These are phyloP conservation scores for Taphrina wiesneri DNA, from an alignment of 1,139 yeast genomes.

Conservation along the genomic window DNA sequence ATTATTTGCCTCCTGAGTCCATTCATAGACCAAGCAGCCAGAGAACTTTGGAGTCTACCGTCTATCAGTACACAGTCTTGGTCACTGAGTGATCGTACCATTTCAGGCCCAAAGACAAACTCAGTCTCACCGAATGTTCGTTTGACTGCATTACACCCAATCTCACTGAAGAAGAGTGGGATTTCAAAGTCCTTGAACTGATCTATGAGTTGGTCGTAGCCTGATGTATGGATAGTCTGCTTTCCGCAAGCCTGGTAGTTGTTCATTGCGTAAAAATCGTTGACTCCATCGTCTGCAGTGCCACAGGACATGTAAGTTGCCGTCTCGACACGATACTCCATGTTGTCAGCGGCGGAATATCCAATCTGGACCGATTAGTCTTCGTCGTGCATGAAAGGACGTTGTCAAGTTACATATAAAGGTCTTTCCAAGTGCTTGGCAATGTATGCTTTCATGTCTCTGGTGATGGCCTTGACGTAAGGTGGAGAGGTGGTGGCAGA, in stretches of 20 bases:
- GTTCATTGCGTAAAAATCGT: slow-evolving; percentile 90
- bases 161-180: slow-evolving; percentile 88
- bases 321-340: slow-evolving; percentile 66
- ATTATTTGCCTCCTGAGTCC: slow-evolving; percentile 80
- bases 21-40: slow-evolving; percentile 93
- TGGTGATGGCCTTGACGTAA: slow-evolving; percentile 82
- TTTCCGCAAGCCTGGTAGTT: slow-evolving; percentile 62
- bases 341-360: slow-evolving; percentile 87
- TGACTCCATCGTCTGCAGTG: slow-evolving; percentile 42
- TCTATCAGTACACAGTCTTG: background rate
- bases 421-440: slow-evolving; percentile 60
- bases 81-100: slow-evolving; percentile 47
- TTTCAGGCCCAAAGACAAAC: slow-evolving; percentile 66
- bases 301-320: slow-evolving; percentile 81
- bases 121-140: slow-evolving; percentile 76
- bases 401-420: slow-evolving; percentile 53
- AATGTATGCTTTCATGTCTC: slow-evolving; percentile 85
- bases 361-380: slow-evolving; percentile 50
- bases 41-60: slow-evolving; percentile 61
- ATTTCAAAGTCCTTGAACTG: slow-evolving; percentile 67
- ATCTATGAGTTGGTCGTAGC: slow-evolving; percentile 41
- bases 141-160: slow-evolving; percentile 80
- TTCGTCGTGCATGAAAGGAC: too few species aligned
- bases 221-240: slow-evolving; percentile 16
- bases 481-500: slow-evolving; percentile 65